Evolutionary conservation across 1,284 basidiomycete genomes (phyloP).

Genomic region (Trichosporon coremiiforme): DNA sequence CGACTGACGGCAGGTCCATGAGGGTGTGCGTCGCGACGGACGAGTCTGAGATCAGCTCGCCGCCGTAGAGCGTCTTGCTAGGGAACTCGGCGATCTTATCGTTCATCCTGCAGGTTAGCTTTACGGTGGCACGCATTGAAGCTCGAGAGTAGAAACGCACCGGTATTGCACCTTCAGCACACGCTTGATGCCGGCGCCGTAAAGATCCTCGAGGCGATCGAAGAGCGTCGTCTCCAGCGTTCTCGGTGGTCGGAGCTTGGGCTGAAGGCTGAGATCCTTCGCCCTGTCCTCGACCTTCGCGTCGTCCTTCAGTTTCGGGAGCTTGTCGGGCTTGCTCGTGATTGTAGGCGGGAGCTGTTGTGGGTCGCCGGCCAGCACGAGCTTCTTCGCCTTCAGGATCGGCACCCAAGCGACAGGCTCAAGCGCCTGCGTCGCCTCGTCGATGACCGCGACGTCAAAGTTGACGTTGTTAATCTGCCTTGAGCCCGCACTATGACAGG

Average conservation of each 20-base stretch:
- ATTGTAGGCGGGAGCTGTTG: constrained; percentile 93
- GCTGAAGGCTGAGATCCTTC: not conserved
- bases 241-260: constrained; percentile 64
- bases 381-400: constrained; percentile 80
- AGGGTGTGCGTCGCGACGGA: constrained; percentile 74
- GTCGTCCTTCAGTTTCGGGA: constrained; percentile 21
- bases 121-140: not conserved
- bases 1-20: constrained; percentile 65
- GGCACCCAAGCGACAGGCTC: constrained; percentile 97
- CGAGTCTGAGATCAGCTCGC: constrained; percentile 68
- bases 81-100: constrained; percentile 82
- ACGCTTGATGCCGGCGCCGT: constrained; percentile 77
- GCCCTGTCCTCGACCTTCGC: not conserved
- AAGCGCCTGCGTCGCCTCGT: constrained; percentile 93
- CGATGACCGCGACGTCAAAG: constrained; percentile 92
- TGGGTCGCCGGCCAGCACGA: constrained; percentile 87
- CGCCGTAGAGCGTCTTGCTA: constrained; percentile 75
- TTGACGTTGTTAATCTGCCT: constrained; percentile 70
- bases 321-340: constrained; percentile 61
- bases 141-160: constrained; percentile 56
- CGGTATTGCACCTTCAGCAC: constrained; percentile 86
- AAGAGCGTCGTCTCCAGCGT: constrained; percentile 88
- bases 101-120: constrained; percentile 70
- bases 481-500: constrained; percentile 87
- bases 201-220: constrained; percentile 83